Percentiles rank a stretch among this genome's conserved stretches.
These are phyloP conservation scores for Wickerhamomyces queroliae DNA, from an alignment of 805 yeast genomes.

Conservation along the genomic window DNA sequence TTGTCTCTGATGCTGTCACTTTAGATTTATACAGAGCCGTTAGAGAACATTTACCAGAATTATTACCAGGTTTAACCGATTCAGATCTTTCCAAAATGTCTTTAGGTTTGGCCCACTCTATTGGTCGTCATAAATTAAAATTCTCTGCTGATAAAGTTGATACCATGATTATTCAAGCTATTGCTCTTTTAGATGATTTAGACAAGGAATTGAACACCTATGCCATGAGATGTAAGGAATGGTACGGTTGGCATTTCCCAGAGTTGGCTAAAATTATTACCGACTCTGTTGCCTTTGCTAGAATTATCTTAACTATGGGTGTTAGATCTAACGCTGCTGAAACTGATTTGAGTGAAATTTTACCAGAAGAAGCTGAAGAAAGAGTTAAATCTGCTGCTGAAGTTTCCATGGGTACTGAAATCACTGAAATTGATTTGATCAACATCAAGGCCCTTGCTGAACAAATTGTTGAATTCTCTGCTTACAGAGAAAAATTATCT, in stretches of 20 bases:
- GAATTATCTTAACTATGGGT: constrained; percentile 92
- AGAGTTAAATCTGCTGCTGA: constrained; percentile 95
- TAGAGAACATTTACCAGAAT: constrained; percentile 88
- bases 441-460: constrained; percentile 91
- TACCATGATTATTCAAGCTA: constrained; percentile 98
- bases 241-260: constrained; percentile 99
- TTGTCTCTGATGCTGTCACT: constrained; percentile 92
- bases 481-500: constrained; percentile 93
- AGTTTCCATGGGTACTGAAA: constrained; percentile 99
- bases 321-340: constrained; percentile 85
- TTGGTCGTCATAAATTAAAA: constrained; percentile 97
- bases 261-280: constrained; percentile 96
- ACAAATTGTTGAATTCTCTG: constrained; percentile 93
- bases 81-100: constrained; percentile 89
- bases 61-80: constrained; percentile 89
- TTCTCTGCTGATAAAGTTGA: constrained; percentile 98
- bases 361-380: constrained; percentile 91
- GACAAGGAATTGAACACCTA: constrained; percentile 97
- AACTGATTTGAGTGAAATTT: constrained; percentile 82
- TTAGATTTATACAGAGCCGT: constrained; percentile 93
- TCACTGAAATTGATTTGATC: constrained; percentile 81
- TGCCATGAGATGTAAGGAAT: constrained; percentile 98
- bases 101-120: constrained; percentile 95
- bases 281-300: constrained; percentile 94
- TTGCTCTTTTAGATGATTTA: constrained; percentile 91